Evolutionary conservation across 202 grass and related monocot genomes (phyloP), one percentile per base, ranked within the genome.

Genomic region (Setaria italica): DNA sequence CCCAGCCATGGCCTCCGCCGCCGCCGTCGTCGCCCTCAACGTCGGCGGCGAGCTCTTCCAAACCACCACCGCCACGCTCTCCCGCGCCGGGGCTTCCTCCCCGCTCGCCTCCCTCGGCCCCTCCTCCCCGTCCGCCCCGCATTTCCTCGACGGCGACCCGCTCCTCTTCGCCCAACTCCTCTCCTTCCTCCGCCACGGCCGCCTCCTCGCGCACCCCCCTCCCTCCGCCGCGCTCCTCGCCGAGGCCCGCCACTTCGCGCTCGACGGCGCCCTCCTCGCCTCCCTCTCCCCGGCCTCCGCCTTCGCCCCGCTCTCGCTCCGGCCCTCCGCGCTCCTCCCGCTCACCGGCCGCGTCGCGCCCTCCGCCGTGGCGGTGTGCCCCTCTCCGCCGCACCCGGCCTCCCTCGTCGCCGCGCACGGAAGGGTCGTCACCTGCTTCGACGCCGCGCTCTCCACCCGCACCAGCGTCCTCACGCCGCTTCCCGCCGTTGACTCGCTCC

Each of bases 111-210:
- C 94, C 32, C 85, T 97, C 16, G 37, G 21, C 25, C 85, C 87
- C 10, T 90, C 90, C n/a, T 1, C 83, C 72, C 5, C 32, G 8
- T 16, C 51, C 32, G 33, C 54, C 13, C 85, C 88, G 1, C 86
- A 89, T 72, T 91, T 93, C 90, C 80, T 94, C 74, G 90, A 97
- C 68, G 74, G 86, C 56, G 90, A 97, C 58, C 94, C 94, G 2
- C 67, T 62, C 48, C 80, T 94, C 55, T 94, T 94, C 79, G 85
- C 90, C 9, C 69, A 53, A 4, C 90, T 94, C 78, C 90, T 92
- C 56, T 90, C 92, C 81, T 94, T 97, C 84, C 92, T 97, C 86
- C 88, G 90, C 74, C 46, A 59, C 32, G 83, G 90, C 59, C 62
- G 82, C 70, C 74, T 88, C 75, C 69, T 86, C 32, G 19, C 74